These are phyloP conservation scores for Telopea speciosissima DNA, from an alignment of 177 flowering plant genomes.

Conservation along the genomic window DNA sequence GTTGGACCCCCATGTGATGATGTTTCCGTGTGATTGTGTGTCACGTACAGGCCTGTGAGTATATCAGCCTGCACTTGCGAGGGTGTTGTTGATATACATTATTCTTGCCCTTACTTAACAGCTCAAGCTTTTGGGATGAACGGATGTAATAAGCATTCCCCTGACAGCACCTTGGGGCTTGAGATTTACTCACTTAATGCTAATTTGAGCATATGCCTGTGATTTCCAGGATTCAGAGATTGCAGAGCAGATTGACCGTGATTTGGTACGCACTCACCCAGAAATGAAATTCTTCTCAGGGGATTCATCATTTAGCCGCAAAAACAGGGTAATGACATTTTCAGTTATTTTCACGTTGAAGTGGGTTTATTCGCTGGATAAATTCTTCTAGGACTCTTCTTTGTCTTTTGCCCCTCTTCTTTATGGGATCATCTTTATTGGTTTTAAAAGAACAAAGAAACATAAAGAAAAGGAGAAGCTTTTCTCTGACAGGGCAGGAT, in stretches of 20 bases:
- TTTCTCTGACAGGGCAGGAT: conserved; percentile 5
- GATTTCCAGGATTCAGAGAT: conserved; percentile 49
- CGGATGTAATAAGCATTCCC: neutral
- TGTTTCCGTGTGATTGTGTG: too few species aligned
- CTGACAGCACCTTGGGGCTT: conserved; percentile 1
- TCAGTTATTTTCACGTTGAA: neutral
- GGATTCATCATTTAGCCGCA: conserved; percentile 39
- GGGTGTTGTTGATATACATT: too few species aligned
- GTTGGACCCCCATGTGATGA: too few species aligned
- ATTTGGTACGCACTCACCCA: conserved; percentile 67
- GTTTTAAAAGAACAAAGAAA: neutral
- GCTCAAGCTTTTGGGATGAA: too few species aligned
- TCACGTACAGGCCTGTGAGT: too few species aligned
- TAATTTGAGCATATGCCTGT: conserved; percentile 1
- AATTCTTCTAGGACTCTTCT: neutral
- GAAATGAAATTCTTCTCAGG: conserved; percentile 57
- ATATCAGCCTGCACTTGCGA: too few species aligned
- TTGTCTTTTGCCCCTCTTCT: neutral
- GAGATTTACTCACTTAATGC: neutral
- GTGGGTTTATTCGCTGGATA: neutral
- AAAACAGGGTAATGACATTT: conserved; percentile 35
- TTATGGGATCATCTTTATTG: neutral
- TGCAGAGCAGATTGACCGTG: conserved; percentile 67
- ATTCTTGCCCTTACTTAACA: too few species aligned
- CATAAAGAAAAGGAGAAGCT: neutral